A percentile compares a stretch with the other conserved stretches of the same genome.
These are phyloP conservation scores for Elsinoe perseae DNA, from an alignment of 2,329 filamentous ascomycete species.

Conservation along the genomic window DNA sequence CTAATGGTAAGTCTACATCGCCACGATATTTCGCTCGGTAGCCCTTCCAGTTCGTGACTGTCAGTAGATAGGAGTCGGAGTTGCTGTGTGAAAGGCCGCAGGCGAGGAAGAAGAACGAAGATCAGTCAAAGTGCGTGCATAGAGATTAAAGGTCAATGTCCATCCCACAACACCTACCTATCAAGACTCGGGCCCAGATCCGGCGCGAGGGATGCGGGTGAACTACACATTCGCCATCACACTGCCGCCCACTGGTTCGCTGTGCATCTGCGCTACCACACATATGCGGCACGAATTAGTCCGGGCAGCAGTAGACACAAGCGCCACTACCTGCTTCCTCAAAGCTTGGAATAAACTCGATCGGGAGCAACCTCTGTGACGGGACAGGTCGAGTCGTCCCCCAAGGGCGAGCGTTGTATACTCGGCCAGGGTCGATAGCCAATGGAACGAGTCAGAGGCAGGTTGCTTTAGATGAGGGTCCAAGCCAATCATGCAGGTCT, in stretches of 20 bases:
- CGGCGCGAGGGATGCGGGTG: background rate
- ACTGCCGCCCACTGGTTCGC: conserved; percentile 8
- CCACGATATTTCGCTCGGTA: background rate
- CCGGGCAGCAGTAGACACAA: background rate
- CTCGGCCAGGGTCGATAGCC: background rate
- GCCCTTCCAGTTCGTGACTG: background rate
- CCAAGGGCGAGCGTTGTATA: background rate
- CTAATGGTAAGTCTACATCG: background rate
- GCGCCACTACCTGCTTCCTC: background rate
- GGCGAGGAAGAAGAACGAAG: background rate
- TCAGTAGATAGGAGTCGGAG: background rate
- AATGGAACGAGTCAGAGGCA: conserved; percentile 2
- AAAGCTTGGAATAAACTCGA: conserved; percentile 8
- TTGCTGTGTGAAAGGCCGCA: background rate
- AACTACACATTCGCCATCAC: conserved; percentile 12
- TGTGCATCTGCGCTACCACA: background rate
- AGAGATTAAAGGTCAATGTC: conserved; percentile 7
- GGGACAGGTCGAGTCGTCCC: conserved; percentile 1
- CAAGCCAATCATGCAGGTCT: conserved; percentile 9
- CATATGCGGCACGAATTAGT: background rate
- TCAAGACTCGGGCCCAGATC: conserved; percentile 10
- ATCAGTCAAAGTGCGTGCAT: conserved; percentile 10
- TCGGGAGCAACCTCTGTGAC: conserved; percentile 10
- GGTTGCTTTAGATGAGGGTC: background rate
- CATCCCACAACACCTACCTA: conserved; percentile 1